phyloP scores from a whole-genome alignment of 2,329 filamentous ascomycete species.

The Penicillium sp. region DNA sequence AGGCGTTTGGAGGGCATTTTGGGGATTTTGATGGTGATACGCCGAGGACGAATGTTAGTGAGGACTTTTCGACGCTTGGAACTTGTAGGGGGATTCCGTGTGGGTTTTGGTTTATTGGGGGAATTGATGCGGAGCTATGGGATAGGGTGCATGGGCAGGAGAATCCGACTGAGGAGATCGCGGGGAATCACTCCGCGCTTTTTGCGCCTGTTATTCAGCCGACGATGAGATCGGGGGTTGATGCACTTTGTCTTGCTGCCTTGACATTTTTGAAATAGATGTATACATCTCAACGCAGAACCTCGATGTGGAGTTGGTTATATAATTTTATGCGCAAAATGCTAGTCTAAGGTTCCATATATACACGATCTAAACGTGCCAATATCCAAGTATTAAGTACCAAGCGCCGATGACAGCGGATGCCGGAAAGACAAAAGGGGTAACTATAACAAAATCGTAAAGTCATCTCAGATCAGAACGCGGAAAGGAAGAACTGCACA shows the following conservation, averaged over 20 bases:
- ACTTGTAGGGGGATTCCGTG: constrained; percentile 51
- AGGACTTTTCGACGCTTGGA: constrained; percentile 61
- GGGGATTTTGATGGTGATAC: constrained; percentile 34
- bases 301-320: too few species aligned
- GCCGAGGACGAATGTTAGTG: constrained; percentile 44
- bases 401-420: neutral
- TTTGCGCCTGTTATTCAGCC: constrained; percentile 62
- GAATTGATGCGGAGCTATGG: constrained; percentile 52
- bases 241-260: constrained; percentile 54
- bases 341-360: neutral
- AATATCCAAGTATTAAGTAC: neutral
- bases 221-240: constrained; percentile 55
- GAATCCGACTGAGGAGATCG: constrained; percentile 47
- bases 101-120: constrained; percentile 60
- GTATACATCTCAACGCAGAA: too few species aligned
- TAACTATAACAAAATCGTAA: constrained; percentile 6
- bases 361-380: neutral
- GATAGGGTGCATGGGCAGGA: constrained; percentile 48
- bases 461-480: constrained; percentile 24
- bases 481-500: constrained; percentile 23
- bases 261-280: constrained; percentile 42
- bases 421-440: neutral
- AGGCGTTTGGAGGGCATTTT: constrained; percentile 52
- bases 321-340: too few species aligned
- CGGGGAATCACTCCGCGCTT: constrained; percentile 60